Base-by-base conservation (phyloP, 2,329 filamentous ascomycete species). In the Penicillium digitatum region DNA sequence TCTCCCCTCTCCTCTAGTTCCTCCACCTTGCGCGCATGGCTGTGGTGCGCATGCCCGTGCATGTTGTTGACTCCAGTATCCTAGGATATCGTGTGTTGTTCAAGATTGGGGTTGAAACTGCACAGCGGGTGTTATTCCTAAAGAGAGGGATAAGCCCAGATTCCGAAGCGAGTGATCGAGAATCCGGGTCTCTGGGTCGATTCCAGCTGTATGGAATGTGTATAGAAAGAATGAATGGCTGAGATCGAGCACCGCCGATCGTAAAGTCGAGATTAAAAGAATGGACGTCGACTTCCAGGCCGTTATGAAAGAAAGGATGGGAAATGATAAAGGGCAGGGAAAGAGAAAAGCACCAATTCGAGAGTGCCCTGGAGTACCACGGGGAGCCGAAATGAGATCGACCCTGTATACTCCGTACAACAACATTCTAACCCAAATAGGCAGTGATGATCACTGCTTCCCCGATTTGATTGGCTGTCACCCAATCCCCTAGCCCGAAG, bases 31-130 rank as follows among this genome's bases (percentile, higher is more conserved):
- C 57, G 63, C 40, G 44, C 62, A 55, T 68, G 67, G 48, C 59
- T 63, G 34, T 67, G 68, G 53, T 72, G 69, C 31, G 59, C 60
- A 60, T 72, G 69, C 42, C 65, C 67, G 55, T 72, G 70, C 46
- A 65, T 67, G 64, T 70, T 72, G 48, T 38, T 27, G 24, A n/a
- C 26, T 56, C 20, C 47, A 22, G 27, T 42, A 26, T 50, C 38
- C 48, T 18, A 26, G 29, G 42, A 56, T 32, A 42, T 40, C 32
- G 31, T 49, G 34, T 39, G 57, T 54, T 22, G 40, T 24, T 55
- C 18, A 18, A 10, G 11, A 26, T 24, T 20, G 32, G 35, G 22
- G 35, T 42, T 11, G 35, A 14, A 27, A 14, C 32, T 38, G n/a
- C 8, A 26, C 14, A 24, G 10, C 22, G 14, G 11, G 31, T 22